These are phyloP conservation scores for Yamadazyma phyllophila DNA, from an alignment of 805 yeast species.

Conservation along the genomic window DNA sequence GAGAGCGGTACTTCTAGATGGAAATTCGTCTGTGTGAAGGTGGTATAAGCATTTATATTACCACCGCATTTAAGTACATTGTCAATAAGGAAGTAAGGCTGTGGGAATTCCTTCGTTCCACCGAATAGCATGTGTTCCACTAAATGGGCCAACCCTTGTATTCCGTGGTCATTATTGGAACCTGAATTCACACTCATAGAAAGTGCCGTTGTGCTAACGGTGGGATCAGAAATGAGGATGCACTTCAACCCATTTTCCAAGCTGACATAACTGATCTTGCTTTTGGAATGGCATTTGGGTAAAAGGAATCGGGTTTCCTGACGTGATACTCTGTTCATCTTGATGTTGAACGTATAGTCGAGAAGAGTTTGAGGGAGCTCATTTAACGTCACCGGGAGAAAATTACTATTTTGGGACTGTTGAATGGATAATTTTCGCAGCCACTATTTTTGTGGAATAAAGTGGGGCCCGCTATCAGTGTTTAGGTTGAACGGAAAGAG, in stretches of 20 bases:
- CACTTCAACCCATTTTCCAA: conserved; percentile 70
- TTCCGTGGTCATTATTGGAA: conserved; percentile 70
- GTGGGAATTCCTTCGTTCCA: conserved; percentile 56
- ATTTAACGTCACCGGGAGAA: too few relatives aligned
- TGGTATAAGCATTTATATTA: conserved; percentile 62
- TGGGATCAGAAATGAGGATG: conserved; percentile 73
- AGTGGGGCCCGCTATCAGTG: background rate
- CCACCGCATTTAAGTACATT: conserved; percentile 52
- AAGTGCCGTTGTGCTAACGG: conserved; percentile 61
- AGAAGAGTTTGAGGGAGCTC: too few relatives aligned
- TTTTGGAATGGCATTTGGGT: conserved; percentile 37
- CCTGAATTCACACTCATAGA: conserved; percentile 80
- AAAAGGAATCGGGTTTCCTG: conserved; percentile 11
- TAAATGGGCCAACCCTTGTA: conserved; percentile 81
- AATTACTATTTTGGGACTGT: conserved; percentile 13
- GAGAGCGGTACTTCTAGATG: conserved; percentile 55
- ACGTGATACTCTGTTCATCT: background rate
- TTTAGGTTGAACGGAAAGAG: background rate
- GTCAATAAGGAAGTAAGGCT: conserved; percentile 45
- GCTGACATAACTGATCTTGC: conserved; percentile 44
- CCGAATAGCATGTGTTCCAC: conserved; percentile 26
- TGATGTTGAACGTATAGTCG: too few relatives aligned
- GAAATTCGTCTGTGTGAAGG: conserved; percentile 64
- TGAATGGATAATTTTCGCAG: conserved; percentile 7
- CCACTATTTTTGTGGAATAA: background rate